Evolutionary conservation across 495 filamentous ascomycete genomes (phyloP), one percentile per base, ranked within the genome.

Genomic region (Trichoderma erinaceum): DNA sequence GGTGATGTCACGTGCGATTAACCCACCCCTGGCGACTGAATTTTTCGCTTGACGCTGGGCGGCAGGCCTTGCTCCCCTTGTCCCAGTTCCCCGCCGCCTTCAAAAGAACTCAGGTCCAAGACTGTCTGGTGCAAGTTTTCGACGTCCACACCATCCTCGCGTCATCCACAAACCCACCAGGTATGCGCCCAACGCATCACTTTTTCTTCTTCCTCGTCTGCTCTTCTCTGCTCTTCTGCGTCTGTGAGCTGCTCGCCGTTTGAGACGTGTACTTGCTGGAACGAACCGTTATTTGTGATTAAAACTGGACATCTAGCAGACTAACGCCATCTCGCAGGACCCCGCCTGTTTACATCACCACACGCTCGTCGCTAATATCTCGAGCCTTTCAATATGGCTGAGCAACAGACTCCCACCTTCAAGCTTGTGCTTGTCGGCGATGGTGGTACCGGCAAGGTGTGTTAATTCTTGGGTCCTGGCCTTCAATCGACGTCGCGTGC

Each of bases 381-480:
- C 68, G 67, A 41, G 65, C 67, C 66, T 71, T 72, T 10, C 69
- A 73, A 68, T 67, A 72, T 67, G 70, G 69, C 72, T 66, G 35
- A 66, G 74, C 73, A 74, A 73, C 77, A 94, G 48, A 78, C 77
- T 71, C 86, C 88, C 64, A 97, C 93, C 76, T 98, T 99, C 87
- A 99, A 99, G 92, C 90, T 99, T 76, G 96, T 99, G 73, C 92
- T 99, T 77, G 96, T 99, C 77, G 96, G 96, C 79, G 96, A 99
- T 81, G 96, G 96, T 84, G 96, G 96, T 85, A 99, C 96, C 77
- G 96, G 96, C 83, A 99, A 99, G 92, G 96, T 96, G 83, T 74
- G 77, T 84, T 72, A 63, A 27, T 46, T 67, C 48, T 27, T 23
- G 23, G 38, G 10, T 32, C 35, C 6, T 41, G 18, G 41, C 12